Evolutionary conservation across 192 early-diverging fungal species (phyloP).

Genomic region (Backusella morwellensis): DNA sequence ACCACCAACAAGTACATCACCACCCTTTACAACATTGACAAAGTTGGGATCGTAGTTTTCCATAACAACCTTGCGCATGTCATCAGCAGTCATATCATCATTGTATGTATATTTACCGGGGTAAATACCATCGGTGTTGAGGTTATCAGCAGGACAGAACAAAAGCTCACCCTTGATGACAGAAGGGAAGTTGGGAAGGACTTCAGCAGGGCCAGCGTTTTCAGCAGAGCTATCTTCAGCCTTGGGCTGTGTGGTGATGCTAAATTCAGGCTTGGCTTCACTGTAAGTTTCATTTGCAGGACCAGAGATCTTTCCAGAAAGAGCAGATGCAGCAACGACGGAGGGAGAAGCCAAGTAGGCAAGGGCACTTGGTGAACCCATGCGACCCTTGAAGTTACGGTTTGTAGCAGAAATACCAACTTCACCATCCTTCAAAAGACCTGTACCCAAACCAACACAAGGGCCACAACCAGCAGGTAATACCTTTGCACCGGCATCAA

Average conservation of each 20-base stretch:
- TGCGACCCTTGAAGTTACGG: conserved; percentile 98
- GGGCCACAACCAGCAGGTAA: conserved; percentile 97
- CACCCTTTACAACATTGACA: conserved; percentile 57
- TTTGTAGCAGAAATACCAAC: conserved; percentile 99
- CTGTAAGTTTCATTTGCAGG: background rate
- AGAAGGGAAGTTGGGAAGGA: conserved; percentile 71
- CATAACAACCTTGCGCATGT: conserved; percentile 96
- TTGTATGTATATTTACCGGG: conserved; percentile 98
- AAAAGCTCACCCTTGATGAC: conserved; percentile 80
- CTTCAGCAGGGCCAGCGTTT: conserved; percentile 18
- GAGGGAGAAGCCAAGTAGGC: conserved; percentile 96
- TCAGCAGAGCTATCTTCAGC: conserved; percentile 25
- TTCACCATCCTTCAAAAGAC: conserved; percentile 93
- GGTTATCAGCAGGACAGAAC: conserved; percentile 90
- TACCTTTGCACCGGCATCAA: conserved; percentile 85
- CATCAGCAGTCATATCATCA: conserved; percentile 87
- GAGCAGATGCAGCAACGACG: conserved; percentile 93
- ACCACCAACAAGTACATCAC: conserved; percentile 87
- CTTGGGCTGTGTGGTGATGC: conserved; percentile 17
- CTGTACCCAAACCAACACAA: conserved; percentile 91
- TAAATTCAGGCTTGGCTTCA: conserved; percentile 24
- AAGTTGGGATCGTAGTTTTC: conserved; percentile 97
- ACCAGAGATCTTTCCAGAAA: conserved; percentile 76
- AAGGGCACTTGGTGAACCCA: conserved; percentile 90
- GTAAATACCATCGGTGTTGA: conserved; percentile 99